A percentile compares a stretch with the other conserved stretches of the same genome.
Conservation (phyloP, 2,329 filamentous ascomycete species). For the Simplicillium aogashimaense region DNA sequence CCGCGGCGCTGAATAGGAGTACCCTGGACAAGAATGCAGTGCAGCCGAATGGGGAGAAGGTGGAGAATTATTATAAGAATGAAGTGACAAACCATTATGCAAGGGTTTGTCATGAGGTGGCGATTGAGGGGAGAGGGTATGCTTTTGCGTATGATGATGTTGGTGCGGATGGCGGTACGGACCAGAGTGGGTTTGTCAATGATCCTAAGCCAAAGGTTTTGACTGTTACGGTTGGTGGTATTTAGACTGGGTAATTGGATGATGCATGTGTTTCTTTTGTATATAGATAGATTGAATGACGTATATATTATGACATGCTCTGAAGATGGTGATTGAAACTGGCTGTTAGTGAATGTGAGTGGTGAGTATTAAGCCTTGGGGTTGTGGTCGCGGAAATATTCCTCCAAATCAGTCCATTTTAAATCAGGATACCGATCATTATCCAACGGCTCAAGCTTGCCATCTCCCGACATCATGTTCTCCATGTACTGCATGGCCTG, state of each 20-base stretch:
- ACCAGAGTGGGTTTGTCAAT: slow-evolving; percentile 54
- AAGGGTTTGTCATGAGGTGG: slow-evolving; percentile 51
- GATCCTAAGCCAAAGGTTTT: slow-evolving; percentile 44
- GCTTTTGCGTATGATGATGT: slow-evolving; percentile 68
- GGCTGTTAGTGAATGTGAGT: no score
- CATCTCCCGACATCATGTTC: slow-evolving; percentile 2
- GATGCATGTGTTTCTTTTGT: no score
- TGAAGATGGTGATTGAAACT: no score
- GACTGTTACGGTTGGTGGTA: slow-evolving; percentile 42
- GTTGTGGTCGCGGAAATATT: no score
- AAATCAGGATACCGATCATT: slow-evolving; percentile 18
- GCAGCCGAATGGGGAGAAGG: slow-evolving; percentile 42
- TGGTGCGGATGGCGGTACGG: slow-evolving; percentile 36
- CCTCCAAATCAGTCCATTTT: slow-evolving; percentile 6
- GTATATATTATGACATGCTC: no score
- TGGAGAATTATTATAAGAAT: slow-evolving; percentile 41
- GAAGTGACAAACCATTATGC: slow-evolving; percentile 56
- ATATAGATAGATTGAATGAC: no score
- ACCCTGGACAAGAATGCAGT: slow-evolving; percentile 47
- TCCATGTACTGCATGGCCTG: slow-evolving; percentile 3
- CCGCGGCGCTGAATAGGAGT: slow-evolving; percentile 65
- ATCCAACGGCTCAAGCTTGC: neutral
- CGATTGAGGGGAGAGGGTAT: slow-evolving; percentile 52
- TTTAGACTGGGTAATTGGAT: no score
- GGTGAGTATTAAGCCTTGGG: no score